Evolutionary conservation across 768 basidiomycete genomes (phyloP).

Genomic region (Mycena latifolia): DNA sequence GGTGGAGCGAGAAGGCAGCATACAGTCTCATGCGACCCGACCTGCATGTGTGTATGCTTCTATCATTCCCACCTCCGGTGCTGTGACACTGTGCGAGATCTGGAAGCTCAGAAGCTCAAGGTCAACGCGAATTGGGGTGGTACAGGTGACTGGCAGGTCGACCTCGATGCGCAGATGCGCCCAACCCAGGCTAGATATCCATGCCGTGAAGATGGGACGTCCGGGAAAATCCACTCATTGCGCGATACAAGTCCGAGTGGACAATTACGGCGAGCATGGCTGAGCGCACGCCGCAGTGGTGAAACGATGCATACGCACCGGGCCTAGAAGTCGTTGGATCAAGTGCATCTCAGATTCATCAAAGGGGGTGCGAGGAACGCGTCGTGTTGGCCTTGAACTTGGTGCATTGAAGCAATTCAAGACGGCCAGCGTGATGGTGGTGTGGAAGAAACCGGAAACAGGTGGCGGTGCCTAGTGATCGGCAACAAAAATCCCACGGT

Average conservation of each 20-base stretch:
- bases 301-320: constrained; percentile 15
- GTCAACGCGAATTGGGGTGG: constrained; percentile 14
- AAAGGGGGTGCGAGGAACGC: constrained; percentile 14
- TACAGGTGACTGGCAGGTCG: constrained; percentile 16
- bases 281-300: constrained; percentile 14
- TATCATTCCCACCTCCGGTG: constrained; percentile 15
- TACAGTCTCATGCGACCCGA: constrained; percentile 18
- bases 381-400: constrained; percentile 17
- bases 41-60: constrained; percentile 17
- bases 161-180: constrained; percentile 14
- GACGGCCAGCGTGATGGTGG: too few species aligned
- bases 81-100: constrained; percentile 12
- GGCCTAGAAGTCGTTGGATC: constrained; percentile 14
- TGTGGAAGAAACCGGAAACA: too few species aligned
- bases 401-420: too few species aligned
- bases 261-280: constrained; percentile 11
- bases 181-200: constrained; percentile 9
- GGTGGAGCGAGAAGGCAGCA: constrained; percentile 16
- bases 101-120: constrained; percentile 17
- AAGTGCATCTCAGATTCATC: constrained; percentile 13
- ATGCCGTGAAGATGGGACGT: constrained; percentile 9
- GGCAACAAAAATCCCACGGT: constrained; percentile 13
- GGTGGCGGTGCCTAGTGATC: too few species aligned
- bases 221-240: constrained; percentile 14
- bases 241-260: constrained; percentile 11